A percentile compares a stretch with the other conserved stretches of the same genome.
These are phyloP conservation scores for Dictyostelium capitatum DNA, from an alignment of 78 protist species.

Conservation along the genomic window DNA sequence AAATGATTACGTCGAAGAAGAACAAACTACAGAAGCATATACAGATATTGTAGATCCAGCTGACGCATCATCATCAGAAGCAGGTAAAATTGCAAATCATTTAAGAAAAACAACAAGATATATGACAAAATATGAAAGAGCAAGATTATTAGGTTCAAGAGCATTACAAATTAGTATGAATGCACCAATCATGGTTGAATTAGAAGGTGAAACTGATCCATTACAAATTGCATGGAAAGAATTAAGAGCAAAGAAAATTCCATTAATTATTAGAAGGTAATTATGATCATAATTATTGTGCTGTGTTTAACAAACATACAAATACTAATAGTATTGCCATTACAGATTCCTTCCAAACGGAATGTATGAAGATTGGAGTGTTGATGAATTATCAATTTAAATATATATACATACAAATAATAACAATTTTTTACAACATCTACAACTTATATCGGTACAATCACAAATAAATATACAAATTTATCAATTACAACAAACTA, in stretches of 20 bases:
- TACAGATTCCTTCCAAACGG: constrained; percentile 92
- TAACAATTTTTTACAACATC: too few relatives aligned
- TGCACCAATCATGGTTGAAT: constrained; percentile 96
- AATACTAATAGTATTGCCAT: background rate
- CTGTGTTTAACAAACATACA: background rate
- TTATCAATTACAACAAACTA: background rate
- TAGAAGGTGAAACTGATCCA: constrained; percentile 97
- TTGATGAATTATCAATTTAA: constrained; percentile 75
- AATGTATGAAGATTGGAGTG: constrained; percentile 91
- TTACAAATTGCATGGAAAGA: constrained; percentile 95
- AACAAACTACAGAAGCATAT: constrained; percentile 17
- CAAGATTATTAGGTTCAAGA: constrained; percentile 96
- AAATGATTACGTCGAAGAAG: constrained; percentile 63
- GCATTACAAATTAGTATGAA: constrained; percentile 96
- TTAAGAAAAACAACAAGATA: constrained; percentile 91
- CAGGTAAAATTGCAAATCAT: constrained; percentile 61
- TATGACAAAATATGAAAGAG: constrained; percentile 97
- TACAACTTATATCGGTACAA: background rate
- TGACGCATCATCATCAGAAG: background rate
- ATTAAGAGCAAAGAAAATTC: constrained; percentile 92
- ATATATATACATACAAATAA: background rate
- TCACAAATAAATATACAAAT: background rate
- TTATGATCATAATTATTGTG: background rate
- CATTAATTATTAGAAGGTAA: constrained; percentile 93
- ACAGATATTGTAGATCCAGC: constrained; percentile 73